Evolutionary conservation across 108 stramenopile species (phyloP).

Genomic region (Cyclotella atomus): DNA sequence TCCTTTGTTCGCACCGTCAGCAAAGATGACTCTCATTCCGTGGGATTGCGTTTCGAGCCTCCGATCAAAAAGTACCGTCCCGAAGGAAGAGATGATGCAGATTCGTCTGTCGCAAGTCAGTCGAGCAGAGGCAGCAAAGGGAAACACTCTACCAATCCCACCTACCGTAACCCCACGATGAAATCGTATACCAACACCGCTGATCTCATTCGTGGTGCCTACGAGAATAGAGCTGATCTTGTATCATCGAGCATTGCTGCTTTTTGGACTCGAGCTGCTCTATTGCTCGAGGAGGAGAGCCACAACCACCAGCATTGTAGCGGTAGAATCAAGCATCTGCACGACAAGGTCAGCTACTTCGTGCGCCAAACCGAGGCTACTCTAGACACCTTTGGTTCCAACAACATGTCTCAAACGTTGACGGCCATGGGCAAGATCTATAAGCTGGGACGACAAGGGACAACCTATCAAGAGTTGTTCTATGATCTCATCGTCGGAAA

Average conservation of each 20-base stretch:
- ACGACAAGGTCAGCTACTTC: not conserved
- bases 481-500: constrained; percentile 6
- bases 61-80: not conserved
- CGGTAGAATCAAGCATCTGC: not conserved
- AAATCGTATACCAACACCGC: constrained; percentile 8
- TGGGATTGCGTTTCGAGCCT: constrained; percentile 5
- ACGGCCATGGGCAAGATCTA: constrained; percentile 6
- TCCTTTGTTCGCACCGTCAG: not conserved
- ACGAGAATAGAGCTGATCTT: not conserved
- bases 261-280: constrained; percentile 11
- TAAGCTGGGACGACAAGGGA: not conserved
- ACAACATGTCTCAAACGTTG: constrained; percentile 14
- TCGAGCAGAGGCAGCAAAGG: not conserved
- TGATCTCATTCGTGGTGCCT: constrained; percentile 3
- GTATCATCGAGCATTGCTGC: constrained; percentile 1
- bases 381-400: constrained; percentile 5
- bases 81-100: not conserved
- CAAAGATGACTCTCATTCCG: not conserved
- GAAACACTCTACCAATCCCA: not conserved
- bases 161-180: constrained; percentile 8
- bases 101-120: not conserved
- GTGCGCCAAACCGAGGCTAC: not conserved
- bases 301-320: not conserved
- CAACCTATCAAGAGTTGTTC: not conserved
- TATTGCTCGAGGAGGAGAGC: constrained; percentile 6